These are phyloP conservation scores for Kodamaea suecica DNA, from an alignment of 1,139 yeast species.

Conservation along the genomic window DNA sequence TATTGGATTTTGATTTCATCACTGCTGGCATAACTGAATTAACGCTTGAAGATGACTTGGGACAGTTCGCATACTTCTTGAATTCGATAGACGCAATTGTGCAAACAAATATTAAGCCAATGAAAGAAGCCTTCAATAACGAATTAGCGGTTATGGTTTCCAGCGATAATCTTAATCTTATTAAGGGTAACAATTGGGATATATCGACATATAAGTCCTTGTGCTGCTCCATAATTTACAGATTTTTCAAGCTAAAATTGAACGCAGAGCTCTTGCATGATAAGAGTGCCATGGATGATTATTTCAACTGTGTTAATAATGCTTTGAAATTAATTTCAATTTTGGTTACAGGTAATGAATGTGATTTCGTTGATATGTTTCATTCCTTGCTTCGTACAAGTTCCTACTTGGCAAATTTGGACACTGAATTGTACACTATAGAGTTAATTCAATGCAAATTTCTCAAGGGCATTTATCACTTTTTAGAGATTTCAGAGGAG, in stretches of 20 bases:
- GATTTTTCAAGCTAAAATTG: slow-evolving; percentile 37
- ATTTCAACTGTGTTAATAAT: slow-evolving; percentile 27
- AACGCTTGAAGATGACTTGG: slow-evolving; percentile 49
- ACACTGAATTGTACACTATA: slow-evolving; percentile 18
- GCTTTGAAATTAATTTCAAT: slow-evolving; percentile 42
- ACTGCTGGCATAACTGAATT: slow-evolving; percentile 15
- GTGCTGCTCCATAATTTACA: slow-evolving; percentile 44
- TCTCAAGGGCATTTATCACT: slow-evolving; percentile 29
- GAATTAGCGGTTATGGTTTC: slow-evolving; percentile 58
- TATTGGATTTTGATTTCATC: slow-evolving; percentile 41
- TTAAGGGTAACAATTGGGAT: slow-evolving; percentile 46
- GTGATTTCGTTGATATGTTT: slow-evolving; percentile 43
- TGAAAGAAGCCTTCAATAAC: slow-evolving; percentile 47
- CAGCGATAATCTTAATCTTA: slow-evolving; percentile 33
- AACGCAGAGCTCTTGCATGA: slow-evolving; percentile 21
- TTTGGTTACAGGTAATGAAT: slow-evolving; percentile 56
- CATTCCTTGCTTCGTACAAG: slow-evolving; percentile 28
- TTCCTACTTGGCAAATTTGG: slow-evolving; percentile 20
- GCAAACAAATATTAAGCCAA: slow-evolving; percentile 36
- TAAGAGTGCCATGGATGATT: slow-evolving; percentile 19
- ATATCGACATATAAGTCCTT: slow-evolving; percentile 63
- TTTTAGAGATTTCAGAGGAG: slow-evolving; percentile 33
- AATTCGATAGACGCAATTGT: slow-evolving; percentile 51
- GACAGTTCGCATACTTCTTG: slow-evolving; percentile 56
- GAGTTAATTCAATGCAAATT: slow-evolving; percentile 31